A percentile compares a stretch with the other conserved stretches of the same genome.
These are phyloP conservation scores for Leishmania amazonensis DNA, from an alignment of 208 protist genomes.

Conservation along the genomic window DNA sequence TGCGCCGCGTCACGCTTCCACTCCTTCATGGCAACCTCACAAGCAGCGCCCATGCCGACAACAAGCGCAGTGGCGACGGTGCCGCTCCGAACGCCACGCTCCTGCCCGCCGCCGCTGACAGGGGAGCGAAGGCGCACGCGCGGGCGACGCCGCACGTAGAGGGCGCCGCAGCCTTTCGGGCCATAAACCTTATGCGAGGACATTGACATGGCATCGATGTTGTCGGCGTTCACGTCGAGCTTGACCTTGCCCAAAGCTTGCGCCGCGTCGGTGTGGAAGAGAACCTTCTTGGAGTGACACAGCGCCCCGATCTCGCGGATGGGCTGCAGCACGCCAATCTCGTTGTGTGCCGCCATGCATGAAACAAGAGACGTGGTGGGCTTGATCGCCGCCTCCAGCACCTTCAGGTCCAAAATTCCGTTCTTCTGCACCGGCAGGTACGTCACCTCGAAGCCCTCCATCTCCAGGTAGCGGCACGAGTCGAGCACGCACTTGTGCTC, in stretches of 20 bases:
- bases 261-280: conserved; percentile 98
- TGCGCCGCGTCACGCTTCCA: conserved; percentile 94
- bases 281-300: conserved; percentile 94
- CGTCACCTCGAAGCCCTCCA: conserved; percentile 96
- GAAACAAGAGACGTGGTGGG: conserved; percentile 97
- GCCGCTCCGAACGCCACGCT: conserved; percentile 95
- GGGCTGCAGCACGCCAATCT: conserved; percentile 99
- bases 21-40: conserved; percentile 88
- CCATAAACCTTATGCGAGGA: conserved; percentile 99
- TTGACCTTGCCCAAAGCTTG: conserved; percentile 98
- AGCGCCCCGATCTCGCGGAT: conserved; percentile 96
- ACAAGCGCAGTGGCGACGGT: conserved; percentile 94
- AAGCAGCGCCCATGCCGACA: conserved; percentile 96
- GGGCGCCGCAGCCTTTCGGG: conserved; percentile 94
- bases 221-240: conserved; percentile 97
- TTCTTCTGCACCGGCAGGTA: conserved; percentile 98
- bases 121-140: conserved; percentile 97
- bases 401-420: conserved; percentile 96
- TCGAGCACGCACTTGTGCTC: conserved; percentile 99
- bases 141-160: conserved; percentile 93
- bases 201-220: conserved; percentile 98
- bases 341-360: conserved; percentile 99
- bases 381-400: conserved; percentile 92
- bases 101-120: conserved; percentile 99
- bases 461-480: conserved; percentile 97